Conservation (phyloP, 2,329 filamentous ascomycete species). For the Setomelanomma holmii region DNA sequence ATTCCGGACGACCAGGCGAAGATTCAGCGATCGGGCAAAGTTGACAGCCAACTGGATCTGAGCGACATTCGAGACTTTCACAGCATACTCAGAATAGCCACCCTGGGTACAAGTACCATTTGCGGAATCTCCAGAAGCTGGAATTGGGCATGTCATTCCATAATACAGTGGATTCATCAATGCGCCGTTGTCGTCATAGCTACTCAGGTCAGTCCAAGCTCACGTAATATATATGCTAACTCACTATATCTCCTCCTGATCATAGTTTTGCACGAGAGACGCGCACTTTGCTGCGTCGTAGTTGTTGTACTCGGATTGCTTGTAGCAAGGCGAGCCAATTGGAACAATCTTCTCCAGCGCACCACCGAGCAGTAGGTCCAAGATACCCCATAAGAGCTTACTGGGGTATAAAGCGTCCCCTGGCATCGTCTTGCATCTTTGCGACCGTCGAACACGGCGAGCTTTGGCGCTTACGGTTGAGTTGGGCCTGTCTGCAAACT, state of each 20-base stretch:
- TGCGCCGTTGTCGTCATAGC: conserved; percentile 31
- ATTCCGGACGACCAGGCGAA: conserved; percentile 42
- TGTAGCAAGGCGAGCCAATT: conserved; percentile 38
- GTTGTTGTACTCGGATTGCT: conserved; percentile 34
- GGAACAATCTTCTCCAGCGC: conserved; percentile 36
- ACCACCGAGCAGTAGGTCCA: conserved; percentile 31
- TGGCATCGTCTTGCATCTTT: conserved; percentile 38
- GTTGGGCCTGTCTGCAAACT: conserved; percentile 39
- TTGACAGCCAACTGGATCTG: conserved; percentile 45
- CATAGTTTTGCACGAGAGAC: conserved; percentile 22
- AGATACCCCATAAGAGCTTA: conserved; percentile 26
- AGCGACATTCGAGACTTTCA: conserved; percentile 37
- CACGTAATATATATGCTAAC: background rate
- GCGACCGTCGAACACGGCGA: conserved; percentile 15
- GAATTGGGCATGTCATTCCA: conserved; percentile 37
- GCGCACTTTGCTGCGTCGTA: conserved; percentile 35
- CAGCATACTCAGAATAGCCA: conserved; percentile 35
- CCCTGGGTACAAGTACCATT: conserved; percentile 39
- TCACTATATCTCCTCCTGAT: conserved; percentile 30
- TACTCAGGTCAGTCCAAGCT: background rate
- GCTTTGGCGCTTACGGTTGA: conserved; percentile 10
- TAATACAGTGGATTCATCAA: conserved; percentile 39
- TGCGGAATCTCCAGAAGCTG: conserved; percentile 20
- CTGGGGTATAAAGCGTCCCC: conserved; percentile 34
- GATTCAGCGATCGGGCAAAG: conserved; percentile 38